Base-by-base conservation (phyloP, 768 basidiomycete genomes). In the Auricularia auricula-judae region DNA sequence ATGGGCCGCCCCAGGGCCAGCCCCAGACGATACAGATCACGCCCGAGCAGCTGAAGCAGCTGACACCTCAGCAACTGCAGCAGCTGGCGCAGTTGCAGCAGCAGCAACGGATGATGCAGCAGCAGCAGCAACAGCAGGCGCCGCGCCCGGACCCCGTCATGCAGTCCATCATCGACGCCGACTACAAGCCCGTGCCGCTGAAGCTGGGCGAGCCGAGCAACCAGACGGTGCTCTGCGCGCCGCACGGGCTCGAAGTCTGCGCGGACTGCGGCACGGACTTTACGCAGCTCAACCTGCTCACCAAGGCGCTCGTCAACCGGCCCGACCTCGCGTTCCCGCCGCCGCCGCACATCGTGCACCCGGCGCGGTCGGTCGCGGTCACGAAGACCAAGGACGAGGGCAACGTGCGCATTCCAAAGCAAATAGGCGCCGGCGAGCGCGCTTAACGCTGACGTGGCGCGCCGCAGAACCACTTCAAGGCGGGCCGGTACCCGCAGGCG, bases 321-420 rank as follows among this genome's bases (percentile, higher is more conserved):
- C 87, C 89, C 35, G 83, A 80, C 67, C 76, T 91, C 18, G 81
- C 84, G 61, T 90, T 89, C 70, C 93, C 82, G 8, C 71, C 86
- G 23, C 94, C 93, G 1, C 93, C 93, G 3, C 82, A 86, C 35
- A 87, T 85, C 66, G 80, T 93, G 60, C 78, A 89, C 61, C 86
- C 87, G 7, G 86, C 86, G 70, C 77, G 96, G 21, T 82, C 89
- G 0, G 83, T 87, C 68, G 81, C 85, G 23, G 84, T 98, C 64
- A 87, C 84, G 14, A 78, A 81, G 59, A 86, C 88, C 3, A 98
- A 98, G 72, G 96, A 98, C 60, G 91, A 96, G 67, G 97, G 97
- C 66, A 99, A 99, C 74, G 93, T 93, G 71, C 71, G 91, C 79
- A 29, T 29, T 29, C 36, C 42, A 66, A 43, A 4, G 21, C 51